Percentiles rank a stretch among this genome's conserved stretches.
Conservation (phyloP, 345 rosid genomes). For the Dovyalis caffra region DNA sequence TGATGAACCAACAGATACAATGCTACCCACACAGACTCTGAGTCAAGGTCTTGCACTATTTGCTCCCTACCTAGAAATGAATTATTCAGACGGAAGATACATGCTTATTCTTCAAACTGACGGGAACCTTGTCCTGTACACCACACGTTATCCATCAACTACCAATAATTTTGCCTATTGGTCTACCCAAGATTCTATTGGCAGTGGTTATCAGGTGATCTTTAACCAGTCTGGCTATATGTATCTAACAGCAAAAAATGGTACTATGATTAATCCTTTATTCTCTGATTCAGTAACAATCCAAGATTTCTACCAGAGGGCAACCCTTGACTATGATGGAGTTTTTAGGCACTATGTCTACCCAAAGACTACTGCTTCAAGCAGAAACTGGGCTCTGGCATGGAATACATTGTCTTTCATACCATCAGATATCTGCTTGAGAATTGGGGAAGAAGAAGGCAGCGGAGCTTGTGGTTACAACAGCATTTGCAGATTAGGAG, state of each 20-base stretch:
- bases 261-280: slow-evolving; percentile 8
- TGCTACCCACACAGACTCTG: slow-evolving; percentile 50
- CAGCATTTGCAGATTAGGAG: slow-evolving; percentile 40
- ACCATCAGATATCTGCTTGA: slow-evolving; percentile 43
- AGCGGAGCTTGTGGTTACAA: slow-evolving; percentile 60
- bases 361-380: slow-evolving; percentile 35
- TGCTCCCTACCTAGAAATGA: slow-evolving; percentile 27
- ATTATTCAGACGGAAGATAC: slow-evolving; percentile 24
- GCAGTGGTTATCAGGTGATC: slow-evolving; percentile 26
- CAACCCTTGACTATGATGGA: slow-evolving; percentile 52
- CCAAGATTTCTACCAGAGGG: slow-evolving; percentile 40
- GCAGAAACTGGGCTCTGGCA: slow-evolving; percentile 20
- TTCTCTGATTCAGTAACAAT: slow-evolving; percentile 5
- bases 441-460: slow-evolving; percentile 14
- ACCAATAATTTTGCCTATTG: slow-evolving; percentile 25
- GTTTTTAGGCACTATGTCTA: slow-evolving; percentile 54
- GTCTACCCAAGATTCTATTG: slow-evolving; percentile 7
- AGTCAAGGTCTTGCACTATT: slow-evolving; percentile 10
- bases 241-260: slow-evolving; percentile 30
- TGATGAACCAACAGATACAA: slow-evolving; percentile 49
- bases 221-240: slow-evolving; percentile 52
- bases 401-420: slow-evolving; percentile 29
- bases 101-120: slow-evolving; percentile 26
- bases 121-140: slow-evolving; percentile 36
- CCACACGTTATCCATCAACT: slow-evolving; percentile 20